Evolutionary conservation across 139 green algal species (phyloP).

Genomic region (Tetradesmus lagerheimii): DNA sequence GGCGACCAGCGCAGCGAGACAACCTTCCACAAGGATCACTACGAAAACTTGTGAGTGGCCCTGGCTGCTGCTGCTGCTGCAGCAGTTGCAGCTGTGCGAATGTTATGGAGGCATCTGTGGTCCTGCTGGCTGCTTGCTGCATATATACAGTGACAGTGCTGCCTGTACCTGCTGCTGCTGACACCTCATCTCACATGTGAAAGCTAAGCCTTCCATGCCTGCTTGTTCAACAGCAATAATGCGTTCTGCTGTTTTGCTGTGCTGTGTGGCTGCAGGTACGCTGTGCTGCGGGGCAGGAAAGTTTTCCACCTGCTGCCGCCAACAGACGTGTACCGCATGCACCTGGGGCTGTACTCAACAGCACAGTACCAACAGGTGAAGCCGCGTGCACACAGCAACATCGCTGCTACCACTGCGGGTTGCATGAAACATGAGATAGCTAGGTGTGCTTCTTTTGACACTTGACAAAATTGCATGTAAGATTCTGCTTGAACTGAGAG

Average conservation of each 20-base stretch:
- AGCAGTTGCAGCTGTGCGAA: too few relatives aligned
- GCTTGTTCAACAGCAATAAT: too few relatives aligned
- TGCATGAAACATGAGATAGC: not conserved
- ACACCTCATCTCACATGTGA: too few relatives aligned
- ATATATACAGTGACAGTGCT: too few relatives aligned
- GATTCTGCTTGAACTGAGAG: not conserved
- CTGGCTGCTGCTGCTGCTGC: not conserved
- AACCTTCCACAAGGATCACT: constrained; percentile 82
- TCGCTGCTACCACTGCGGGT: not conserved
- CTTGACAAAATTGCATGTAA: not conserved
- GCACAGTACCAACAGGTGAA: constrained; percentile 21
- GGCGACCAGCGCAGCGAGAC: constrained; percentile 82
- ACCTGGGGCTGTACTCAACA: constrained; percentile 18
- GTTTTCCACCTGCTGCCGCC: constrained; percentile 86
- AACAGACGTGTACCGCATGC: constrained; percentile 66
- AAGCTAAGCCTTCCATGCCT: too few relatives aligned
- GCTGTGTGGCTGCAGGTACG: constrained; percentile 62
- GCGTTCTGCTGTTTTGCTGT: not conserved
- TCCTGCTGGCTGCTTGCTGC: too few relatives aligned
- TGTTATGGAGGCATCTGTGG: too few relatives aligned
- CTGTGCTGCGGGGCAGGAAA: constrained; percentile 83
- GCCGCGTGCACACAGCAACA: not conserved
- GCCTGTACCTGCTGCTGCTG: too few relatives aligned
- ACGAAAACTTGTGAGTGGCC: not conserved
- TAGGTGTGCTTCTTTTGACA: not conserved